Evolutionary conservation across 2,329 filamentous ascomycete species (phyloP).

Genomic region (Epichloe aotearoae): DNA sequence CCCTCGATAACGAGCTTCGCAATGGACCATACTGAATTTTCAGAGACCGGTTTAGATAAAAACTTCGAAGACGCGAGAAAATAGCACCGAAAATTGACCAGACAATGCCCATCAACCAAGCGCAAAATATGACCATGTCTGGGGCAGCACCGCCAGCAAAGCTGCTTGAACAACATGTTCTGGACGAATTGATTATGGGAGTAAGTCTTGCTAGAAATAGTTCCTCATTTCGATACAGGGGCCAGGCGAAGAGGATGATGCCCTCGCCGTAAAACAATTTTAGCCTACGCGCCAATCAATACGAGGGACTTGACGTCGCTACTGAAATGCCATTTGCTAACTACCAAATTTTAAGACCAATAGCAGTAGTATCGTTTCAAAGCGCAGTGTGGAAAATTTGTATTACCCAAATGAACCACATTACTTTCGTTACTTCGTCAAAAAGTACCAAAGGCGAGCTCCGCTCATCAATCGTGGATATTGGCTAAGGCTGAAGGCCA

Average conservation of each 20-base stretch:
- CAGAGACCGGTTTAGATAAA: background rate
- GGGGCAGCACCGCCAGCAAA: background rate
- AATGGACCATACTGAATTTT: background rate
- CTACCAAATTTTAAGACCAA: constrained; percentile 49
- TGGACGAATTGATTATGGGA: constrained; percentile 43
- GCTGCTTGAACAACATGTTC: constrained; percentile 14
- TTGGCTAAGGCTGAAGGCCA: constrained; percentile 70
- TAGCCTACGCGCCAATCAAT: background rate
- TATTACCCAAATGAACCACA: constrained; percentile 68
- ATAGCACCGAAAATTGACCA: background rate
- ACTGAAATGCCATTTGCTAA: background rate
- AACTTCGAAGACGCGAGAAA: background rate
- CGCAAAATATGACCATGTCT: background rate
- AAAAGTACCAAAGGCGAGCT: constrained; percentile 68
- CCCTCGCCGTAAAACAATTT: background rate
- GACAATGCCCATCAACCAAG: background rate
- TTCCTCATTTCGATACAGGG: background rate
- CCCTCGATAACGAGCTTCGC: too few relatives aligned
- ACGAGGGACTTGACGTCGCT: background rate
- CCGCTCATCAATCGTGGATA: constrained; percentile 86
- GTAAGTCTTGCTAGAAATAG: constrained; percentile 22
- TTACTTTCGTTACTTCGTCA: constrained; percentile 80
- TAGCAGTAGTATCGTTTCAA: constrained; percentile 83
- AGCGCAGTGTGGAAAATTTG: constrained; percentile 79
- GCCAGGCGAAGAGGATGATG: background rate